A percentile compares a stretch with the other conserved stretches of the same genome.
Conservation (phyloP, 768 basidiomycete species). For the Psilocybe tampanensis region DNA sequence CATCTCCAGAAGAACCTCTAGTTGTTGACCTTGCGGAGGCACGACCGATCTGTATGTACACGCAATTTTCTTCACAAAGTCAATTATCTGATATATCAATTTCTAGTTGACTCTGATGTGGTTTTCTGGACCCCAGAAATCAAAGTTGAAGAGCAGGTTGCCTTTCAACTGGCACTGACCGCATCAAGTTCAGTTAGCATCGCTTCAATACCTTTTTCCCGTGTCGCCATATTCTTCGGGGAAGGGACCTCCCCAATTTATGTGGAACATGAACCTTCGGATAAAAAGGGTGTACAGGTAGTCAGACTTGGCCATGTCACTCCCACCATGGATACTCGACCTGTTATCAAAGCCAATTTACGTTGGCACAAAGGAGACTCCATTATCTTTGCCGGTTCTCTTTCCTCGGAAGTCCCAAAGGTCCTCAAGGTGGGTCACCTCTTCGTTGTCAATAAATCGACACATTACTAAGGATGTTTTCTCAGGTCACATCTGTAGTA, state of each 20-base stretch:
- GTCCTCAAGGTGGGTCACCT: slow-evolving; percentile 52
- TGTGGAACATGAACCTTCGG: slow-evolving; percentile 43
- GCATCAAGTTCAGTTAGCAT: slow-evolving; percentile 53
- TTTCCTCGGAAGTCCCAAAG: slow-evolving; percentile 52
- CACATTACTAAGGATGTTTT: slow-evolving; percentile 19
- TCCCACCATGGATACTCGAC: slow-evolving; percentile 13
- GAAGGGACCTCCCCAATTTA: slow-evolving; percentile 45
- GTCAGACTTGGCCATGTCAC: slow-evolving; percentile 50
- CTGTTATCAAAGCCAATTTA: slow-evolving; percentile 43
- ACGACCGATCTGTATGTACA: slow-evolving; percentile 58
- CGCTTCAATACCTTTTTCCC: slow-evolving; percentile 60
- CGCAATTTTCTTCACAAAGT: neutral
- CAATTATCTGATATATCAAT: slow-evolving; percentile 5
- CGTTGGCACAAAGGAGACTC: slow-evolving; percentile 58
- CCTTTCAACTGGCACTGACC: slow-evolving; percentile 75
- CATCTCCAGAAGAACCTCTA: slow-evolving; percentile 55
- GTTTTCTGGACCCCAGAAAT: slow-evolving; percentile 75
- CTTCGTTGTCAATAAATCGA: neutral
- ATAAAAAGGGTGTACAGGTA: slow-evolving; percentile 26
- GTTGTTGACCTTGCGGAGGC: slow-evolving; percentile 66
- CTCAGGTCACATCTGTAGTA: slow-evolving; percentile 48
- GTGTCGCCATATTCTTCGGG: slow-evolving; percentile 63
- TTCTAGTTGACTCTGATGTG: slow-evolving; percentile 61
- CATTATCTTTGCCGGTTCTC: slow-evolving; percentile 62
- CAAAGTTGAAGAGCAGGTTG: slow-evolving; percentile 57